A percentile compares a stretch with the other conserved stretches of the same genome.
These are phyloP conservation scores for Sutorius australiensis DNA, from an alignment of 768 basidiomycete species.

Conservation along the genomic window DNA sequence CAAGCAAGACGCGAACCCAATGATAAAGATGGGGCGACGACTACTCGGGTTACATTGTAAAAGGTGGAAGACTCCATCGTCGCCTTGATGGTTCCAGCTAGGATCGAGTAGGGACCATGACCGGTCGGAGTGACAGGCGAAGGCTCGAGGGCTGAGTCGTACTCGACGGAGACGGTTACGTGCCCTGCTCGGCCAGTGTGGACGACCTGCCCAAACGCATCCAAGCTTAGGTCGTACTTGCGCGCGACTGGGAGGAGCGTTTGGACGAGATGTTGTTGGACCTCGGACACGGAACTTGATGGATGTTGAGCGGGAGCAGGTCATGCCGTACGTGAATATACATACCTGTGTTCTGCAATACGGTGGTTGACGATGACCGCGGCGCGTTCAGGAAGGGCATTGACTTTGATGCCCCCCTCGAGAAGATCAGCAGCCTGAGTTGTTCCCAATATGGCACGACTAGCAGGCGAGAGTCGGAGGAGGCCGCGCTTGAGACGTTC, in stretches of 20 bases:
- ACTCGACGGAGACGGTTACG: conserved; percentile 49
- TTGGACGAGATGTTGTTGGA: conserved; percentile 17
- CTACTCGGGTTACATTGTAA: conserved; percentile 9
- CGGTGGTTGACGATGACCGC: conserved; percentile 59
- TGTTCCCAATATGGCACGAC: neutral
- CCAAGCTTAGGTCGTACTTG: conserved; percentile 53
- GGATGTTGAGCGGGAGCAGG: neutral
- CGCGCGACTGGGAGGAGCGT: conserved; percentile 41
- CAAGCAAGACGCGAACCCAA: conserved; percentile 6
- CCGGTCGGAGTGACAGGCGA: conserved; percentile 52
- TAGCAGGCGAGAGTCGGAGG: neutral
- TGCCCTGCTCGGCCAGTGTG: conserved; percentile 39
- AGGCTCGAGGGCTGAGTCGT: conserved; percentile 51
- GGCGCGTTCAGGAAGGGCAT: neutral
- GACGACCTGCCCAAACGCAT: conserved; percentile 49
- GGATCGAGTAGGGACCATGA: conserved; percentile 18
- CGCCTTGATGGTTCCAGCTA: conserved; percentile 30
- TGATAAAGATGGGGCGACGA: conserved; percentile 12
- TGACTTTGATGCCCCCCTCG: neutral
- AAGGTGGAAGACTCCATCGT: conserved; percentile 26
- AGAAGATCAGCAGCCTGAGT: neutral
- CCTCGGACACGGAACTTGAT: conserved; percentile 16
- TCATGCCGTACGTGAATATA: conserved; percentile 17
- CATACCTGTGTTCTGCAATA: conserved; percentile 59
- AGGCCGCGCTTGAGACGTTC: neutral